Conservation (phyloP, 2,329 filamentous ascomycete genomes). For the Venturia nashicola region DNA sequence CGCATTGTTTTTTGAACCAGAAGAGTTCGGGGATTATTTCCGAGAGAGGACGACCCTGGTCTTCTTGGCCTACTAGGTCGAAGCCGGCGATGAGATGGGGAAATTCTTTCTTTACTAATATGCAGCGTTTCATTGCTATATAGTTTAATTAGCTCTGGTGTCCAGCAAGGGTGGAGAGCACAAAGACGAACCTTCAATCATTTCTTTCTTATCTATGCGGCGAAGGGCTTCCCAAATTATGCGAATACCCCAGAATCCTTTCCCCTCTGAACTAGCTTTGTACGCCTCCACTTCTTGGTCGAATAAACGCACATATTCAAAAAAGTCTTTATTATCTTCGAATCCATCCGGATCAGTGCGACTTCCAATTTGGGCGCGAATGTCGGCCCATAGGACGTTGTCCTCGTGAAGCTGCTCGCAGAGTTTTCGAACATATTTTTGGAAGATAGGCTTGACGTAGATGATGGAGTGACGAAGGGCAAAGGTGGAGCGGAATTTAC, state of each 20-base stretch:
- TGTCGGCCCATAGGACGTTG: conserved; percentile 73
- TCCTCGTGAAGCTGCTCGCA: conserved; percentile 64
- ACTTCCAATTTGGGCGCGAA: conserved; percentile 63
- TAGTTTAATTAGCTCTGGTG: background rate
- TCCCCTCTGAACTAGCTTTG: conserved; percentile 56
- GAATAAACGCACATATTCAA: conserved; percentile 58
- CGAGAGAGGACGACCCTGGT: conserved; percentile 59
- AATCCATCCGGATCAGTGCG: conserved; percentile 58
- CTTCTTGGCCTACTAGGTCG: conserved; percentile 79
- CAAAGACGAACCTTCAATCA: conserved; percentile 47
- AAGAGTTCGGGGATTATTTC: conserved; percentile 76
- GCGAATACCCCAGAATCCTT: conserved; percentile 70
- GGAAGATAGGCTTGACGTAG: conserved; percentile 84
- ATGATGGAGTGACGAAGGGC: conserved; percentile 60
- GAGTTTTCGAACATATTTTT: conserved; percentile 59
- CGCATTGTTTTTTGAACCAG: conserved; percentile 84
- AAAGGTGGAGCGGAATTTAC: conserved; percentile 68
- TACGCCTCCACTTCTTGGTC: conserved; percentile 70
- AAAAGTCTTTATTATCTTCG: conserved; percentile 52
- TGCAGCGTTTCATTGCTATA: conserved; percentile 68
- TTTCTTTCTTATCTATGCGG: conserved; percentile 45
- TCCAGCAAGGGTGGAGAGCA: background rate
- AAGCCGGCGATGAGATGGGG: conserved; percentile 76
- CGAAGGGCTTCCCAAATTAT: conserved; percentile 78
- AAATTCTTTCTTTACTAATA: conserved; percentile 65